Evolutionary conservation across 2,329 filamentous ascomycete genomes (phyloP), one percentile per base, ranked within the genome.

Genomic region (Iodosphaeria phyllophila): DNA sequence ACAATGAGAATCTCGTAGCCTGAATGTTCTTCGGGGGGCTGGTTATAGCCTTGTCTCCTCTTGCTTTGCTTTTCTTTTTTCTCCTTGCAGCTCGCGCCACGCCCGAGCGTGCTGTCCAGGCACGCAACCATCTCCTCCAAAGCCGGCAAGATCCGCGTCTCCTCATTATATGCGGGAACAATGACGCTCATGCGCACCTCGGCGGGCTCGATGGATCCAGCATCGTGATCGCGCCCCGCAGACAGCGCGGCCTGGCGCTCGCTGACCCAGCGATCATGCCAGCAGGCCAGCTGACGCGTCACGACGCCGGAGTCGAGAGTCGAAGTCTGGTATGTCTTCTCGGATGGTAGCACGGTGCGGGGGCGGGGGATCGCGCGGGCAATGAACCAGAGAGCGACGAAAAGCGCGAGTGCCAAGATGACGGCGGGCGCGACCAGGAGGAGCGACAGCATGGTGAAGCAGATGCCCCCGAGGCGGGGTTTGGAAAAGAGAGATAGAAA

Each of bases 1-100:
- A 98, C 71, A 24, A 98, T 57, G 20, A 98, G 47, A 33, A 98
- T 92, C 52, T 98, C 89, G 67, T 92, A 98, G 8, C 84, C 83
- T 25, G 44, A 41, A 23, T 44, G 44, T 13, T 46, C 42, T 30
- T 49, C 36, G 28, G 43, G 46, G 28, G 42, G 39, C 25, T 32
- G 22, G 16, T 23, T 38, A 12, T 30, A 30, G 22, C 31, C 13
- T n/a, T n/a, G n/a, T n/a, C n/a, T n/a, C n/a, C n/a, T n/a, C n/a
- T n/a, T n/a, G n/a, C n/a, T n/a, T n/a, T n/a, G n/a, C n/a, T n/a
- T 28, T 28, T 13, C 22, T 16, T n/a, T n/a, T n/a, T n/a, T n/a
- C n/a, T n/a, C n/a, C n/a, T n/a, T n/a, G n/a, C n/a, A n/a, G 18
- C 5, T 16, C 14, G 27, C 11, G 18, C 11, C 21, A 3, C 60